These are phyloP conservation scores for Knufia fluminis DNA, from an alignment of 2,329 filamentous ascomycete genomes.

Conservation along the genomic window DNA sequence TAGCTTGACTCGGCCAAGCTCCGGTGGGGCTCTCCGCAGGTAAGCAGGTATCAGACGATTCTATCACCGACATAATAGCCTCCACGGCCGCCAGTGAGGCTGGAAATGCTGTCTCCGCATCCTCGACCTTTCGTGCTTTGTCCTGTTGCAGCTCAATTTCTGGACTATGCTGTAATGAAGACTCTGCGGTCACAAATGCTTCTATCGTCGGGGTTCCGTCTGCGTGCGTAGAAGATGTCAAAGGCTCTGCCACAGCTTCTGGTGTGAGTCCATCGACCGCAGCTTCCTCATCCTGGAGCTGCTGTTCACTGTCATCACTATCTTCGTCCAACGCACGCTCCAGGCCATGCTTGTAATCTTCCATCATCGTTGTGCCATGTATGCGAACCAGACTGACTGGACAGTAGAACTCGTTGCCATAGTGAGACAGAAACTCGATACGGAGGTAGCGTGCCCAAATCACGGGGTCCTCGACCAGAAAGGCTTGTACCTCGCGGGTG, in stretches of 20 bases:
- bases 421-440: conserved; percentile 86
- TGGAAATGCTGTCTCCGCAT: not conserved
- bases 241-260: conserved; percentile 28
- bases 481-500: conserved; percentile 86
- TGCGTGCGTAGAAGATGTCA: conserved; percentile 3
- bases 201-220: not conserved
- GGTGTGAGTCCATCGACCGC: conserved; percentile 19
- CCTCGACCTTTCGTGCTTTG: not conserved
- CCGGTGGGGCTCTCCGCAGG: not conserved
- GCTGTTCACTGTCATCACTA: conserved; percentile 16
- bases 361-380: conserved; percentile 87
- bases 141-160: not conserved
- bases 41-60: conserved; percentile 2
- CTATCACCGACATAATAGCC: conserved; percentile 6
- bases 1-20: not conserved
- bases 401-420: conserved; percentile 94
- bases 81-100: conserved; percentile 2
- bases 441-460: conserved; percentile 93
- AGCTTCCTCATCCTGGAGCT: conserved; percentile 12
- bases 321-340: conserved; percentile 52
- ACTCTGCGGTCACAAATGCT: not conserved
- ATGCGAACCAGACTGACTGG: conserved; percentile 83
- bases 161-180: not conserved
- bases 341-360: conserved; percentile 83
- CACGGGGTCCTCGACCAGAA: conserved; percentile 83